Evolutionary conservation across 2,329 filamentous ascomycete species (phyloP).

Genomic region (Venturia asperata): DNA sequence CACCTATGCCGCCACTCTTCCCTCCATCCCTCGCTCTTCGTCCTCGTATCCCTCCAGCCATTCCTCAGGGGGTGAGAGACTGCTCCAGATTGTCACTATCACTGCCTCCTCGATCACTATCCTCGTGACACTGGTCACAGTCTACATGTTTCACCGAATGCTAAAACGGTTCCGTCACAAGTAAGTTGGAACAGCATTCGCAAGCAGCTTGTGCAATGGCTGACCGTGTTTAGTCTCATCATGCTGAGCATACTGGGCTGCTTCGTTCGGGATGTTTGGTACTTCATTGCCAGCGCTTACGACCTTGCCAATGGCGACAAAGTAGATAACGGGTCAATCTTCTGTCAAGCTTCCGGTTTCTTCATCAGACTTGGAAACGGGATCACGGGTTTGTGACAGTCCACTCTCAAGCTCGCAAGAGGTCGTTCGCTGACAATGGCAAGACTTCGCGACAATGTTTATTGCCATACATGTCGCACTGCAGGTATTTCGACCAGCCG

Average conservation of each 20-base stretch:
- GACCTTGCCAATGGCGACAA: slow-evolving; percentile 42
- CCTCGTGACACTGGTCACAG: slow-evolving; percentile 1
- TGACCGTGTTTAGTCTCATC: slow-evolving; percentile 50
- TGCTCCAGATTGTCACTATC: neutral
- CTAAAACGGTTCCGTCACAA: slow-evolving; percentile 48
- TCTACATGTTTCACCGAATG: slow-evolving; percentile 19
- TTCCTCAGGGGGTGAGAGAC: neutral
- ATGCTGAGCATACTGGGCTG: slow-evolving; percentile 68
- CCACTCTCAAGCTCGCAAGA: slow-evolving; percentile 18
- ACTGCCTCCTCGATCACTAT: slow-evolving; percentile 15
- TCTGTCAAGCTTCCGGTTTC: slow-evolving; percentile 65
- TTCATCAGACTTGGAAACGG: slow-evolving; percentile 60
- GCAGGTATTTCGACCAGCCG: slow-evolving; percentile 57
- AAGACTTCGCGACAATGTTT: slow-evolving; percentile 62
- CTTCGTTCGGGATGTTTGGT: slow-evolving; percentile 62
- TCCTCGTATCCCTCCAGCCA: neutral
- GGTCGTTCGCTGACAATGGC: slow-evolving; percentile 16
- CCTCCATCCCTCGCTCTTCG: neutral
- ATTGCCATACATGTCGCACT: slow-evolving; percentile 67
- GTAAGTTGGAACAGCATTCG: slow-evolving; percentile 36
- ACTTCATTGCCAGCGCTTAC: slow-evolving; percentile 57
- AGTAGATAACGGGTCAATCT: slow-evolving; percentile 46
- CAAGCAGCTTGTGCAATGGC: neutral
- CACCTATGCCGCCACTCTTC: neutral
- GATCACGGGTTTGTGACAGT: slow-evolving; percentile 44